Base-by-base conservation (phyloP, 257 asterid species). In the Striga asiatica region DNA sequence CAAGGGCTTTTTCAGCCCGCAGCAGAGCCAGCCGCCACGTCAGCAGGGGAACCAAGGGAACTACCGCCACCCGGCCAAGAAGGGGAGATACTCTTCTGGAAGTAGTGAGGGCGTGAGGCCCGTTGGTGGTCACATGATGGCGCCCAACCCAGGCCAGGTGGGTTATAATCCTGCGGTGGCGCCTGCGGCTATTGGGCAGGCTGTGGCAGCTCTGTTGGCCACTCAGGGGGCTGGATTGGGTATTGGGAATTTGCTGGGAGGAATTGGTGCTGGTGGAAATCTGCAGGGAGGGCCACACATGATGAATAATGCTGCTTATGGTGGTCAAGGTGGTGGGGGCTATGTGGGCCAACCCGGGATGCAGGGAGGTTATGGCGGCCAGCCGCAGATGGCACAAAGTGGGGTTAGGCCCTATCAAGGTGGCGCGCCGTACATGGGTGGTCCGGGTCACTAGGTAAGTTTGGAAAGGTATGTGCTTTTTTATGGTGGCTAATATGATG, bases 151-250 rank as follows among this genome's bases (percentile, higher is more conserved):
- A 1, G 86, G 91, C 10, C 41, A 71, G 0, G 45, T 72, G 34
- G 93, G 84, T 11, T 79, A 52, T 66, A 79, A 75, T 70, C 82
- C 81, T 3, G 56, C 56, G 2, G 23, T 50, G 5, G 76, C 74
- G 0, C 78, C 80, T 1, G 74, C 74, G 3, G 85, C 83, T 8
- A 58, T 82, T 51, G 93, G 93, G 10, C 93, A 82, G 73, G 93
- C 93, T 20, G 69, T 82, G 38, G 78, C 89, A 2, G 88, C 85
- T 0, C 51, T 79, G 55, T 63, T 82, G 50, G 79, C 93, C 27
- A 41, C 79, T 11, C 88, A 77, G 20, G 81, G 88, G 41, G 81
- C 76, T 53, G 81, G 85, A 1, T 69, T 77, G 72, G 88, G 83
- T 32, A 73, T 77, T 13, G 81, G 81, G 13, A 82, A 79, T 66